Evolutionary conservation across 257 asterid genomes (phyloP), one percentile per base, ranked within the genome.

Genomic region (Fraxinus cuspidata): DNA sequence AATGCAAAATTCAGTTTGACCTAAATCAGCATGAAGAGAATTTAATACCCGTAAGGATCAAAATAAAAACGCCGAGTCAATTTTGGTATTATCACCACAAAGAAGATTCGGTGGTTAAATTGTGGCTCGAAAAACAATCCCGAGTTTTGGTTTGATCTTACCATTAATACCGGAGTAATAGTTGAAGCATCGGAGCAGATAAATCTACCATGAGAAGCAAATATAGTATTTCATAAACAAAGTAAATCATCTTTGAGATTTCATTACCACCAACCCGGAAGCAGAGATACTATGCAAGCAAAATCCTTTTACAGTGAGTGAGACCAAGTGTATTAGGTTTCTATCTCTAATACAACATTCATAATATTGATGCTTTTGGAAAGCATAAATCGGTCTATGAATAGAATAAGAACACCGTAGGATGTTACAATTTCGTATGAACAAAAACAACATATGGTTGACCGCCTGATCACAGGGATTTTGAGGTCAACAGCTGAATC

Each of bases 171-270:
- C 93, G 83, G 87, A 63, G 80, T 84, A 74, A 84, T 80, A 56
- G 85, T 86, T 65, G 92, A 81, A 27, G 94, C 82, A 72, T 73
- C 86, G 5, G 90, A 72, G 3, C 89, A 0, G 70, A 92, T 83
- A 79, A 58, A 92, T 83, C 97, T 92, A 87, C 66, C 40, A 77
- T 65, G 35, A 82, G 15, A 73, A 73, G 3, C 42, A 31, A 10
- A 81, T 49, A 64, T 21, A 37, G 37, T 47, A 47, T 47, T 12
- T 5, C 4, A 47, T 47, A 47, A 1, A 37, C 37, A 29, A 34
- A 49, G 29, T 67, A 53, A 53, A 53, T n/a, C 9, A 18, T 19
- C 58, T 47, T 47, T 47, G 58, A 12, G 19, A 16, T 47, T 12
- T 47, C 58, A 47, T 2, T 12, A 47, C 58, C 19, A 47, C 19